phyloP scores from a whole-genome alignment of 75 land plant species.

The Picea sitchensis region DNA sequence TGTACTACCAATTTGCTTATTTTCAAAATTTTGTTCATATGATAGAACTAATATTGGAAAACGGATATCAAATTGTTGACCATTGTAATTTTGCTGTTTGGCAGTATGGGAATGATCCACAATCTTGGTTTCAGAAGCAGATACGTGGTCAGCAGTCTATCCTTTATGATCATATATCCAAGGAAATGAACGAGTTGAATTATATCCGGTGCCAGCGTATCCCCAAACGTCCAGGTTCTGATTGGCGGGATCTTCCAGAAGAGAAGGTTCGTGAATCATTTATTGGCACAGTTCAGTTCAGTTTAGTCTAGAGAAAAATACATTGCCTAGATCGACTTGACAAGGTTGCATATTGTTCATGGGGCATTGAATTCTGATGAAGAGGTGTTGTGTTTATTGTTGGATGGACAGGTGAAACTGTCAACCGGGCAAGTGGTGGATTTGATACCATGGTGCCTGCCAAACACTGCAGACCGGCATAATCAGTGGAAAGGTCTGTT shows the following conservation, averaged over 20 bases:
- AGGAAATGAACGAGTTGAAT: constrained; percentile 98
- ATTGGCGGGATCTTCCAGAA: constrained; percentile 96
- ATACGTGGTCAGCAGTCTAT: constrained; percentile 53
- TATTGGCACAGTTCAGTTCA: neutral
- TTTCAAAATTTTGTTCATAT: neutral
- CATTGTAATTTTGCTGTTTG: neutral
- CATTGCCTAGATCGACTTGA: neutral
- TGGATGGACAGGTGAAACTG: constrained; percentile 58
- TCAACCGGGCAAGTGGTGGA: constrained; percentile 84
- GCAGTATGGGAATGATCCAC: constrained; percentile 79
- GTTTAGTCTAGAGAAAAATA: neutral
- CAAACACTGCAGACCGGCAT: constrained; percentile 65
- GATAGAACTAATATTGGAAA: neutral
- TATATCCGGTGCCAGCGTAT: constrained; percentile 81
- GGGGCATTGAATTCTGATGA: neutral
- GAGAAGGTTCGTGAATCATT: constrained; percentile 57
- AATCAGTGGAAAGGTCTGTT: constrained; percentile 73
- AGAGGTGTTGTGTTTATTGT: neutral
- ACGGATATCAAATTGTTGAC: neutral
- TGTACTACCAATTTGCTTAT: neutral
- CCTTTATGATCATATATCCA: constrained; percentile 82
- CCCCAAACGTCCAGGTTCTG: constrained; percentile 94
- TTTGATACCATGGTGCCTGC: constrained; percentile 95
- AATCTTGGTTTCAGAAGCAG: constrained; percentile 90
- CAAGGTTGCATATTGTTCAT: neutral